Evolutionary conservation across 305 asterid species (phyloP), one percentile per base, ranked within the genome.

Genomic region (Solanum hybrid): DNA sequence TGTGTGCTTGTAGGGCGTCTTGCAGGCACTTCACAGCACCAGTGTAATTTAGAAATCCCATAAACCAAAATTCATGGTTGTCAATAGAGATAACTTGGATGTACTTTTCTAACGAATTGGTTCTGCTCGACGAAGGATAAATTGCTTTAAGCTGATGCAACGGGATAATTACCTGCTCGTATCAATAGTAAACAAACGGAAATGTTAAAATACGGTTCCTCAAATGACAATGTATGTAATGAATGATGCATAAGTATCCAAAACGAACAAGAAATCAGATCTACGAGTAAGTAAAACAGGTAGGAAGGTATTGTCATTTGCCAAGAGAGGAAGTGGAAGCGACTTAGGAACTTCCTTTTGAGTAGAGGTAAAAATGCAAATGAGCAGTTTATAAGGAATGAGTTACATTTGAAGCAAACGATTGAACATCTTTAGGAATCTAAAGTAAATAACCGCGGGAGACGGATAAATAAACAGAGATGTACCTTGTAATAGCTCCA

Each of bases 401-500:
- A 37, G 22, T 36, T n/a, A n/a, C 85, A 79, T 12, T 22, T 79
- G 32, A 79, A 36, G 85, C 32, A 37, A 37, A 79, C 20, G 22
- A 37, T 17, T 76, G 32, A 79, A 17, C n/a, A 37, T 37, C 34
- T 79, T 36, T 79, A 79, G 34, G n/a, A 38, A 79, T 56, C 13
- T 79, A 37, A 37, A 79, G 34, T 37, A 79, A 37, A 79, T 79
- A 79, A 79, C 86, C 6, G 16, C n/a, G n/a, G 22, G 64, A 79
- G n/a, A 4, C 79, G 14, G 34, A 36, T 6, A 79, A 79, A 38
- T 26, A 37, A 79, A 12, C n/a, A 7, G 35, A 78, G 51, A 78
- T 78, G 24, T 93, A 97, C 99, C 99, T 97, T 97, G 90, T 97
- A 97, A 91, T 96, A 94, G 95, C 99, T 97, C 99, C 99, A 97